These are phyloP conservation scores for Pseudogymnoascus sp. DNA, from an alignment of 2,329 filamentous ascomycete genomes.

Conservation along the genomic window DNA sequence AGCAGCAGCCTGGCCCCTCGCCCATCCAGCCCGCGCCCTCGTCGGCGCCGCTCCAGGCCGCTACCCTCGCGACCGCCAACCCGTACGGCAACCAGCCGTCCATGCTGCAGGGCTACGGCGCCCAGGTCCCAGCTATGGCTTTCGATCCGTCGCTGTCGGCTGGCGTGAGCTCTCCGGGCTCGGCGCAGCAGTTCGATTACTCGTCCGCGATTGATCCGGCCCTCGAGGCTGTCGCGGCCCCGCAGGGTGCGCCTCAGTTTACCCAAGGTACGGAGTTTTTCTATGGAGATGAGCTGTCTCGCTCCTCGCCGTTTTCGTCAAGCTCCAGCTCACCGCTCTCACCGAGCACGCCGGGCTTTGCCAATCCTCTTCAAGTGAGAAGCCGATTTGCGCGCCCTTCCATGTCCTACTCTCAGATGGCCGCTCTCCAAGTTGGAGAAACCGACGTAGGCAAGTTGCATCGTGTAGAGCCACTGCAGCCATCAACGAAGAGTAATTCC, in stretches of 20 bases:
- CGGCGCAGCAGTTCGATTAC: constrained; percentile 47
- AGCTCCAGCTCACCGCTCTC: neutral
- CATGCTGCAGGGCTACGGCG: constrained; percentile 36
- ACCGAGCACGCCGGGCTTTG: neutral
- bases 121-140: constrained; percentile 19
- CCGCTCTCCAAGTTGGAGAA: neutral
- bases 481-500: neutral
- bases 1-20: constrained; percentile 57
- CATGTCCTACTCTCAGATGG: neutral
- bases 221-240: constrained; percentile 41
- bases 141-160: constrained; percentile 29
- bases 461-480: neutral
- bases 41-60: constrained; percentile 22
- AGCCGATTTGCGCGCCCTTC: neutral
- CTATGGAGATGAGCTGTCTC: neutral
- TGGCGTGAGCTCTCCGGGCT: constrained; percentile 36
- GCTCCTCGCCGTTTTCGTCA: neutral
- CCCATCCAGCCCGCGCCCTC: constrained; percentile 64
- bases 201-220: constrained; percentile 57
- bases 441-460: neutral
- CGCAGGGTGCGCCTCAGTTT: constrained; percentile 13
- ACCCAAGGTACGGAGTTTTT: neutral
- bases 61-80: constrained; percentile 26
- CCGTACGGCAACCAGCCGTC: constrained; percentile 40
- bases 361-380: neutral